These are phyloP conservation scores for Hygrophoropsis aurantiaca DNA, from an alignment of 768 basidiomycete species.

Conservation along the genomic window DNA sequence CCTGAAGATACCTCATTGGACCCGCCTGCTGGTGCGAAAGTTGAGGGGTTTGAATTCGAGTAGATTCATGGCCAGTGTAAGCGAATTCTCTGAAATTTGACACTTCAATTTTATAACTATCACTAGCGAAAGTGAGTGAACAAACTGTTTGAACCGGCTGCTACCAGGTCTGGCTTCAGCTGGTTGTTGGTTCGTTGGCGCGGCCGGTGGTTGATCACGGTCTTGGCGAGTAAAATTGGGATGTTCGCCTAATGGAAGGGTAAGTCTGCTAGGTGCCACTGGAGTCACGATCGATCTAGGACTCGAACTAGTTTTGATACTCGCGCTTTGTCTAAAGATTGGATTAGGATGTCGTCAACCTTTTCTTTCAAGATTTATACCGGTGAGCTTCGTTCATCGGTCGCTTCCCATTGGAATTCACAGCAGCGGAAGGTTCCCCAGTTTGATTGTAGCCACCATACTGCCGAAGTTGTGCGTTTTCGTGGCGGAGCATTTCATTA, in stretches of 20 bases:
- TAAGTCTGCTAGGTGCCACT: conserved; percentile 62
- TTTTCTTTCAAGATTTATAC: conserved; percentile 24
- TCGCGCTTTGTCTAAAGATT: conserved; percentile 15
- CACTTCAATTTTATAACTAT: conserved; percentile 15
- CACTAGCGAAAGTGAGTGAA: conserved; percentile 1
- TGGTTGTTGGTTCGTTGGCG: conserved; percentile 9
- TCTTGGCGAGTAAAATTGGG: conserved; percentile 31
- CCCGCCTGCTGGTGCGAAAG: conserved; percentile 44
- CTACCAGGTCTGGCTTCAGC: conserved; percentile 44
- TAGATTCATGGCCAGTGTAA: conserved; percentile 51
- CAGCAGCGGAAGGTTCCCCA: conserved; percentile 34
- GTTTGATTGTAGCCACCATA: conserved; percentile 26
- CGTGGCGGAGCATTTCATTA: conserved; percentile 45
- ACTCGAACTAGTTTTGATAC: conserved; percentile 49
- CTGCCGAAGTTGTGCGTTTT: conserved; percentile 50
- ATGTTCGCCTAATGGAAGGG: conserved; percentile 61
- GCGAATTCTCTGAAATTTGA: conserved; percentile 56
- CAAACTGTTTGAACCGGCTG: conserved; percentile 51
- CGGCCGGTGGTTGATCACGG: conserved; percentile 8
- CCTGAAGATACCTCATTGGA: conserved; percentile 38
- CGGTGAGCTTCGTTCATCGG: conserved; percentile 44
- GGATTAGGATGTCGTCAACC: background rate
- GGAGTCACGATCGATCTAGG: conserved; percentile 59
- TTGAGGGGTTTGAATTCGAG: conserved; percentile 38
- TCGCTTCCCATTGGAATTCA: conserved; percentile 68